phyloP scores from a whole-genome alignment of 345 rosid species.

The Eucalyptus curtisii region DNA sequence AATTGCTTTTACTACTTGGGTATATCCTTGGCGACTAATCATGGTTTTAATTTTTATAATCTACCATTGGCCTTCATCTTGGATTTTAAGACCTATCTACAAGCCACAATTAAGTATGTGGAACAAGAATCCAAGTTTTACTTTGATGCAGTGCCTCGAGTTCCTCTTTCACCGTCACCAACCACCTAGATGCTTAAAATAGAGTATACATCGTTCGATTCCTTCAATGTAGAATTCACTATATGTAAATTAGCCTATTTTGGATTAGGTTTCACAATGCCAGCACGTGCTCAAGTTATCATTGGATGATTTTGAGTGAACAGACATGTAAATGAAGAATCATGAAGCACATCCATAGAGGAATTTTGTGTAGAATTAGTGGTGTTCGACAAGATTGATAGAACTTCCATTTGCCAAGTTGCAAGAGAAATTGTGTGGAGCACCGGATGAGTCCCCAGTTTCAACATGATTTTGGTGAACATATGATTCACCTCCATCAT shows the following conservation, averaged over 20 bases:
- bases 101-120: neutral
- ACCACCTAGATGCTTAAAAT: neutral
- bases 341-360: neutral
- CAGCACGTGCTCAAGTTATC: neutral
- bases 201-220: neutral
- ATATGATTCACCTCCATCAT: neutral
- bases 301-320: neutral
- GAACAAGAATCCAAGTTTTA: neutral
- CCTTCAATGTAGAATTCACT: neutral
- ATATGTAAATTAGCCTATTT: neutral
- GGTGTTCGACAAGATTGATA: neutral
- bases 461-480: neutral
- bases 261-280: neutral
- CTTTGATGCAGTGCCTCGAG: neutral
- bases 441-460: neutral
- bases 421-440: neutral
- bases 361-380: neutral
- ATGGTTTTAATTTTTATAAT: neutral
- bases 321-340: neutral
- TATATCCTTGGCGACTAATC: neutral
- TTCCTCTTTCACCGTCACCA: neutral
- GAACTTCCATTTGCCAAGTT: neutral
- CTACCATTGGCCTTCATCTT: neutral
- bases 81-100: neutral
- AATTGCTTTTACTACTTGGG: neutral